A percentile compares a stretch with the other conserved stretches of the same genome.
Evolutionary conservation across 2,329 filamentous ascomycete species (phyloP).

Genomic region (Cladosporium sp.): DNA sequence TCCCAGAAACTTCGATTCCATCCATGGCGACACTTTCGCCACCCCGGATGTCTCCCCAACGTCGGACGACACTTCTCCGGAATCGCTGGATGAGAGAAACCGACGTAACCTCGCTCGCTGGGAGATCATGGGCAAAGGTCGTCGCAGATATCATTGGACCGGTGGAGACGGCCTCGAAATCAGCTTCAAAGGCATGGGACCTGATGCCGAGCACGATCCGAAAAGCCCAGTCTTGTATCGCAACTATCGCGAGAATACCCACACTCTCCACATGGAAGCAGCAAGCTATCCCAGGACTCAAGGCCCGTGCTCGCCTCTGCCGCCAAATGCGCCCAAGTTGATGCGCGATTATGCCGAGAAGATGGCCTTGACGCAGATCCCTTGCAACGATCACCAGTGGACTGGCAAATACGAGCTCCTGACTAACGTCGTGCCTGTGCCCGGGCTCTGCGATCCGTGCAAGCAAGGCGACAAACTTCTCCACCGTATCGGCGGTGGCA

Average conservation of each 20-base stretch:
- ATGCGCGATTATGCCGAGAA: conserved; percentile 13
- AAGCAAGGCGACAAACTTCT: conserved; percentile 5
- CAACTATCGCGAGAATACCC: conserved; percentile 1
- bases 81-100: not conserved
- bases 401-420: not conserved
- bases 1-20: not conserved
- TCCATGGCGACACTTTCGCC: not conserved
- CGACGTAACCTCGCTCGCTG: not conserved
- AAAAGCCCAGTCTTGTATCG: conserved; percentile 17
- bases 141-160: conserved; percentile 34
- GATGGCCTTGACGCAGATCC: not conserved
- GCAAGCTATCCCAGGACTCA: conserved; percentile 1
- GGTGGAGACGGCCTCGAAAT: conserved; percentile 40
- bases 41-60: conserved; percentile 18
- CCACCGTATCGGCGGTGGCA: conserved; percentile 9
- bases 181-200: conserved; percentile 35
- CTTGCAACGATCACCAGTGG: not conserved
- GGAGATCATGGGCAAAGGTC: conserved; percentile 3
- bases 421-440: not conserved
- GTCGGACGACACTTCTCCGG: conserved; percentile 21
- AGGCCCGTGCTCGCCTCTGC: not conserved
- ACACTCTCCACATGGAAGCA: conserved; percentile 9
- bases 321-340: conserved; percentile 8
- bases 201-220: conserved; percentile 32
- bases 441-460: conserved; percentile 9